Evolutionary conservation across 768 basidiomycete genomes (phyloP).

Genomic region (Kwoniella dejecticola): DNA sequence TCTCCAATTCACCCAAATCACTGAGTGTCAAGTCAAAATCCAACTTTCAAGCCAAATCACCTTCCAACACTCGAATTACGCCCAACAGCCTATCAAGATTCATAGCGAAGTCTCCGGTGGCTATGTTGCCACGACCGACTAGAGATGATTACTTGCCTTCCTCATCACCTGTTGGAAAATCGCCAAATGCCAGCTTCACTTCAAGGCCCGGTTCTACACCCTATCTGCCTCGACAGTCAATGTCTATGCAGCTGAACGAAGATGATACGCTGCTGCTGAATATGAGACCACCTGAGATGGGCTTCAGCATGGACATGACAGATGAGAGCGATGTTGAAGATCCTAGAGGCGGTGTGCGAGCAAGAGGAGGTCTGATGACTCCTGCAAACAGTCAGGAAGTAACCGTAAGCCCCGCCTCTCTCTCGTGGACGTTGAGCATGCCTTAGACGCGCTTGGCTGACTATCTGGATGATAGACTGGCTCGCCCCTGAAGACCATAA

Average conservation of each 20-base stretch:
- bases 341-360: not conserved
- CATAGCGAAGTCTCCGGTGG: slow-evolving; percentile 16
- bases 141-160: slow-evolving; percentile 4
- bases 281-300: slow-evolving; percentile 16
- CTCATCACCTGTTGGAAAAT: slow-evolving; percentile 13
- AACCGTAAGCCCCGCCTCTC: slow-evolving; percentile 7
- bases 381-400: slow-evolving; percentile 36
- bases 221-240: slow-evolving; percentile 8
- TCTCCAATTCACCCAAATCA: not conserved
- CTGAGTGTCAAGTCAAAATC: slow-evolving; percentile 1
- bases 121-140: not conserved
- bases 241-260: slow-evolving; percentile 8
- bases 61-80: not conserved
- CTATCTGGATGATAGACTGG: slow-evolving; percentile 3
- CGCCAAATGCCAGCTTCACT: not conserved
- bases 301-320: slow-evolving; percentile 7
- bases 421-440: not conserved
- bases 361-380: slow-evolving; percentile 32
- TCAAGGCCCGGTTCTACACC: slow-evolving; percentile 21
- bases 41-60: not conserved
- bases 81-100: slow-evolving; percentile 11
- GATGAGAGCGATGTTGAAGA: slow-evolving; percentile 15
- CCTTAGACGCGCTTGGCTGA: too few species aligned
- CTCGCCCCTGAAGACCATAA: slow-evolving; percentile 7
- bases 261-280: slow-evolving; percentile 26